Percentiles rank a stretch among this genome's conserved stretches.
phyloP scores from a whole-genome alignment of 768 basidiomycete species.

The Tricholoma saponaceum region DNA sequence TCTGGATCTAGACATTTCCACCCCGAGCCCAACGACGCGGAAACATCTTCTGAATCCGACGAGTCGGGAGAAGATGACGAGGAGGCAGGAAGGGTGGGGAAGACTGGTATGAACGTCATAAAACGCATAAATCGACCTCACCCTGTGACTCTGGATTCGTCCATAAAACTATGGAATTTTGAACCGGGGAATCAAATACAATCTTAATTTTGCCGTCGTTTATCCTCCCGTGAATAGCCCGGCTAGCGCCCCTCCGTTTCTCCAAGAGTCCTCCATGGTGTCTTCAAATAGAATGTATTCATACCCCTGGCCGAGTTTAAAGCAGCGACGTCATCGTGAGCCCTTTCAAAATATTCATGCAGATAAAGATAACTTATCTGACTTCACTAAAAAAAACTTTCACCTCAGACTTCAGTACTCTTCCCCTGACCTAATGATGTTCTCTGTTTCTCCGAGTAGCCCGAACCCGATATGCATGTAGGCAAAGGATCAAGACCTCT shows the following conservation, averaged over 20 bases:
- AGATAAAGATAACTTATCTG: background rate
- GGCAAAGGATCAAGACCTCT: background rate
- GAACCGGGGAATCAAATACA: background rate
- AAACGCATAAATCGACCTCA: slow-evolving; percentile 12
- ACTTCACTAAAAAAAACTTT: too few relatives aligned
- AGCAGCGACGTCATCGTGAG: background rate
- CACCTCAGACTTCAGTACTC: too few relatives aligned
- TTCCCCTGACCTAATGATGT: too few relatives aligned
- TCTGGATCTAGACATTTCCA: slow-evolving; percentile 80
- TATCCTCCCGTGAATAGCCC: too few relatives aligned
- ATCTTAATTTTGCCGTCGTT: background rate
- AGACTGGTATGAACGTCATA: slow-evolving; percentile 1
- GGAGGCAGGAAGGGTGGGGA: slow-evolving; percentile 14
- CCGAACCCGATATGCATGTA: background rate
- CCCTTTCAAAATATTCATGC: background rate
- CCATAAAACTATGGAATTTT: slow-evolving; percentile 28
- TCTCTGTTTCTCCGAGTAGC: too few relatives aligned
- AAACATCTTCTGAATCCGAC: slow-evolving; percentile 19
- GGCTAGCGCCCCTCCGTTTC: too few relatives aligned
- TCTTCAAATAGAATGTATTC: too few relatives aligned
- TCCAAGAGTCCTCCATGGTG: too few relatives aligned
- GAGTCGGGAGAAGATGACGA: slow-evolving; percentile 22
- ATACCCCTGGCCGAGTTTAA: too few relatives aligned
- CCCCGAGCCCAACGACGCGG: slow-evolving; percentile 6
- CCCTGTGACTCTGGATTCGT: slow-evolving; percentile 28